A percentile compares a stretch with the other conserved stretches of the same genome.
These are phyloP conservation scores for Polygonum maritimum DNA, from an alignment of 148 eudicot genomes.

Conservation along the genomic window DNA sequence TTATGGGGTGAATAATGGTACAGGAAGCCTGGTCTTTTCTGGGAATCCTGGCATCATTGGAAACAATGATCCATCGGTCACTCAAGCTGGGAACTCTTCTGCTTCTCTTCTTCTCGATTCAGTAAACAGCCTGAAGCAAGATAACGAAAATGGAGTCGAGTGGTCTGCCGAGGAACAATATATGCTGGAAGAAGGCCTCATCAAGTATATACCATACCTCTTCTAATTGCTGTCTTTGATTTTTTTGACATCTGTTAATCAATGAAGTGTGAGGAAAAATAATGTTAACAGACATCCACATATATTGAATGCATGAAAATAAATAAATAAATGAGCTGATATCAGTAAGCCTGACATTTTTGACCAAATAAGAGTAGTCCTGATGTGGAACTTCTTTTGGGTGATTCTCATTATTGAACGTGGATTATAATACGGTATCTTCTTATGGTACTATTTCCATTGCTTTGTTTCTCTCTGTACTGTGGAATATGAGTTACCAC, in stretches of 20 bases:
- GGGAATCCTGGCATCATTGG: slow-evolving; percentile 38
- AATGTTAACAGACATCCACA: not conserved
- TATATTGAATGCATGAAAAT: not conserved
- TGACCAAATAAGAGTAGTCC: not conserved
- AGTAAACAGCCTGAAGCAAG: slow-evolving; percentile 72
- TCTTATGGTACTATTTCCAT: not conserved
- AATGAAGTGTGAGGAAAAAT: not conserved
- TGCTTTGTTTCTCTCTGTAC: not conserved
- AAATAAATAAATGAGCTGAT: not conserved
- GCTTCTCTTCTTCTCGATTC: slow-evolving; percentile 52
- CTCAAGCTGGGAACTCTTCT: slow-evolving; percentile 35
- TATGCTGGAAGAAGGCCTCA: slow-evolving; percentile 72
- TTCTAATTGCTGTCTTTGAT: slow-evolving; percentile 1
- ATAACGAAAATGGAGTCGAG: slow-evolving; percentile 64
- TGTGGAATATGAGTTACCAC: not conserved
- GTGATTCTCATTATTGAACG: not conserved
- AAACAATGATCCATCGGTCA: slow-evolving; percentile 20
- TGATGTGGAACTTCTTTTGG: not conserved
- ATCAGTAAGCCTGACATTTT: not conserved
- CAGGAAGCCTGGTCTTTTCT: slow-evolving; percentile 40
- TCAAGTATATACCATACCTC: slow-evolving; percentile 47
- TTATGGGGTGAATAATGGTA: slow-evolving; percentile 29
- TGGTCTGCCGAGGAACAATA: slow-evolving; percentile 79
- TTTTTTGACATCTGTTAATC: not conserved
- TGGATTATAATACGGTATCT: not conserved